Percentiles rank a stretch among this genome's conserved stretches.
Evolutionary conservation across 108 stramenopile species (phyloP).

Genomic region (Pseudonitzschia multiseries): DNA sequence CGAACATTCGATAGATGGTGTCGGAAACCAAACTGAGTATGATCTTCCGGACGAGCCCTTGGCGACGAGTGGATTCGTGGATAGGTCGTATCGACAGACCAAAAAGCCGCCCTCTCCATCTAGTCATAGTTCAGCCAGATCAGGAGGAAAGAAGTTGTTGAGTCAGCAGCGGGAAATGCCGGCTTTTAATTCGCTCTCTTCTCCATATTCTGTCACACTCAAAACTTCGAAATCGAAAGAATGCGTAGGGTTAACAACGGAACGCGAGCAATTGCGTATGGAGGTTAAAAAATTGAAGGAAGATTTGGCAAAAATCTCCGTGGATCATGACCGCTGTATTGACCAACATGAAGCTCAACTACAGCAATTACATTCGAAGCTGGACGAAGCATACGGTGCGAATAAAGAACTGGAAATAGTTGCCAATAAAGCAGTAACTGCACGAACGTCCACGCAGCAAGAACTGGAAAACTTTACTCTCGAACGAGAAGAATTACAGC

Average conservation of each 20-base stretch:
- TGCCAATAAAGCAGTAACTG: too few relatives aligned
- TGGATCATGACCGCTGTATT: constrained; percentile 12
- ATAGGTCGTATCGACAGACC: neutral
- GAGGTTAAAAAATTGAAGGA: constrained; percentile 15
- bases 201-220: constrained; percentile 12
- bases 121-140: neutral
- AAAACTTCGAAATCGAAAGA: constrained; percentile 3
- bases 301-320: constrained; percentile 8
- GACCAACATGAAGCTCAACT: constrained; percentile 33
- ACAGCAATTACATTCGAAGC: constrained; percentile 7
- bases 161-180: neutral
- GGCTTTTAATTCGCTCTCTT: constrained; percentile 5
- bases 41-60: constrained; percentile 1
- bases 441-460: neutral
- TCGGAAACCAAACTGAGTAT: neutral
- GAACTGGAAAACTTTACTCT: neutral
- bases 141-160: neutral
- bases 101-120: neutral
- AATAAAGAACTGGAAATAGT: neutral
- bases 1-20: neutral
- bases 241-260: neutral
- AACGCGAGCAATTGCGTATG: constrained; percentile 17
- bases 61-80: neutral
- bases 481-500: constrained; percentile 19
- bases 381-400: constrained; percentile 7